phyloP scores from a whole-genome alignment of 371 early-diverging fungal genomes.

The Rhizomucor pusillus region DNA sequence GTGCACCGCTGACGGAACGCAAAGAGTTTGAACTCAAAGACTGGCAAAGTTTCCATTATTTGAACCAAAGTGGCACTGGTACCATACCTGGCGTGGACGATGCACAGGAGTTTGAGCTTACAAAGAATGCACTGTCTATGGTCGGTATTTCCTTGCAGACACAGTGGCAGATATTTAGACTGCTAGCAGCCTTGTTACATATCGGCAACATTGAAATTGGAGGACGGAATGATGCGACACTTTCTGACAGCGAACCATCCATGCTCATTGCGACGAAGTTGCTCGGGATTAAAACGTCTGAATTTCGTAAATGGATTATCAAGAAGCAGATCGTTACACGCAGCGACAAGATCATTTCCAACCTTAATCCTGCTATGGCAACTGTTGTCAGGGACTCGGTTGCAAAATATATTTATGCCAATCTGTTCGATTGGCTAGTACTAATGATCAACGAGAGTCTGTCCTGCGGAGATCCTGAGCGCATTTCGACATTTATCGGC shows the following conservation, averaged over 20 bases:
- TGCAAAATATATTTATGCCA: constrained; percentile 92
- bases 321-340: constrained; percentile 87
- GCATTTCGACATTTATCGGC: constrained; percentile 79
- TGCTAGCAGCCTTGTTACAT: constrained; percentile 89
- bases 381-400: constrained; percentile 87
- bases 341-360: constrained; percentile 81
- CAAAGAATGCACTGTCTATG: constrained; percentile 79
- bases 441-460: constrained; percentile 79
- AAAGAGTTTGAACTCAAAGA: constrained; percentile 74
- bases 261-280: constrained; percentile 64
- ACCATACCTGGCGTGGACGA: constrained; percentile 88
- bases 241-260: constrained; percentile 70
- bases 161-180: constrained; percentile 90
- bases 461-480: constrained; percentile 53
- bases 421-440: constrained; percentile 94
- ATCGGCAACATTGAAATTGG: constrained; percentile 89
- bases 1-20: constrained; percentile 78
- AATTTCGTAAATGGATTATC: constrained; percentile 88
- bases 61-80: constrained; percentile 84
- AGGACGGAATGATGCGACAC: constrained; percentile 68
- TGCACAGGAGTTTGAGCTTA: constrained; percentile 84
- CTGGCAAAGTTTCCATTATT: constrained; percentile 81
- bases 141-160: constrained; percentile 81
- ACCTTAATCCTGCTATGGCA: constrained; percentile 73
- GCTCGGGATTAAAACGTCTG: constrained; percentile 69